Conservation (phyloP, 306 rosid species). For the Malus sylvestris region DNA sequence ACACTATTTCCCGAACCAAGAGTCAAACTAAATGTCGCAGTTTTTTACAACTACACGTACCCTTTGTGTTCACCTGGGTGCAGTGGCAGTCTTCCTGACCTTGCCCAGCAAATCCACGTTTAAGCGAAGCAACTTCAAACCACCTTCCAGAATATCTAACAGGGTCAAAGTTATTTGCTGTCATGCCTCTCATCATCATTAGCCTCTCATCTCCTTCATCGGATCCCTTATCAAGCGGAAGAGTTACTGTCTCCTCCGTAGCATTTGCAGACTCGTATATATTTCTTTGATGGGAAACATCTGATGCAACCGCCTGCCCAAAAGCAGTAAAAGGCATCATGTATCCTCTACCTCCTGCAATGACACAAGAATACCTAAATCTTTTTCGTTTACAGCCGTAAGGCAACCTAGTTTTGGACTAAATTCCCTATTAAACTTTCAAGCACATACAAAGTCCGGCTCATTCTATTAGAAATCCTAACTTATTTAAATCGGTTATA, state of each 20-base stretch:
- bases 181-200: slow-evolving; percentile 98
- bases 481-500: neutral
- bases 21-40: neutral
- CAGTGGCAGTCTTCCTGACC: slow-evolving; percentile 99
- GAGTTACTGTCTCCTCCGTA: slow-evolving; percentile 27
- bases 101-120: slow-evolving; percentile 93
- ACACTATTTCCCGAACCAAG: neutral
- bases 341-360: slow-evolving; percentile 7
- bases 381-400: neutral
- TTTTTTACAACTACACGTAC: slow-evolving; percentile 13
- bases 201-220: slow-evolving; percentile 36
- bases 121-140: slow-evolving; percentile 98
- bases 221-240: slow-evolving; percentile 48
- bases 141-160: slow-evolving; percentile 85
- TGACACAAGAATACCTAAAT: slow-evolving; percentile 8
- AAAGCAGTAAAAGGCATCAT: slow-evolving; percentile 18
- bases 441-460: neutral
- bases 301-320: slow-evolving; percentile 62
- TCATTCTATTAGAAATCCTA: neutral
- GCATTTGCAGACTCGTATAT: slow-evolving; percentile 60
- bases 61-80: slow-evolving; percentile 69
- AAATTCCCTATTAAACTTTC: slow-evolving; percentile 12
- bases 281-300: slow-evolving; percentile 34
- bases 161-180: slow-evolving; percentile 78
- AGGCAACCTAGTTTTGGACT: slow-evolving; percentile 5